Conservation (phyloP, 2,329 filamentous ascomycete species). For the Aspergillus tubingensis region DNA sequence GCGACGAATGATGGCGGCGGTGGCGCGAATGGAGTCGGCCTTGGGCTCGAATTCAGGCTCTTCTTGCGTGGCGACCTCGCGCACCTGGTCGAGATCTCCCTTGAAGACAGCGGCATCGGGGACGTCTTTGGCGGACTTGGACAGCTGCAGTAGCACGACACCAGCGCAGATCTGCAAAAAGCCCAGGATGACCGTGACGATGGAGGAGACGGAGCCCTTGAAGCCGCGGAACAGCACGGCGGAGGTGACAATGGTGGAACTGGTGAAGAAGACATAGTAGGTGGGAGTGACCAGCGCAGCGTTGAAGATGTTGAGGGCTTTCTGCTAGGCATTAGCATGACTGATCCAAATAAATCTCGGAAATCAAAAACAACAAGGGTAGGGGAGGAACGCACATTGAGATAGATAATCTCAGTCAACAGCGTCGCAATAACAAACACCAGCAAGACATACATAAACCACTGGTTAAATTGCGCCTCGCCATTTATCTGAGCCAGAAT, state of each 20-base stretch:
- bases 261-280: constrained; percentile 98
- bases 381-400: constrained; percentile 71
- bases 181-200: constrained; percentile 86
- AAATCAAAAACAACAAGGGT: not conserved
- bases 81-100: constrained; percentile 90
- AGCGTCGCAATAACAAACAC: constrained; percentile 90
- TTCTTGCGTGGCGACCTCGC: constrained; percentile 91
- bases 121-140: constrained; percentile 96
- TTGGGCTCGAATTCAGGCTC: constrained; percentile 96
- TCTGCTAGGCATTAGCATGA: constrained; percentile 56
- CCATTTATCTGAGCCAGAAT: constrained; percentile 85
- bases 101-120: constrained; percentile 90
- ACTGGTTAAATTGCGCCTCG: constrained; percentile 88
- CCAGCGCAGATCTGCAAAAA: constrained; percentile 93
- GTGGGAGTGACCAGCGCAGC: constrained; percentile 95
- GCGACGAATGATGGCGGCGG: constrained; percentile 82
- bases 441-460: constrained; percentile 91
- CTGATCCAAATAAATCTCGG: not conserved
- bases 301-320: constrained; percentile 97
- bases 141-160: constrained; percentile 90
- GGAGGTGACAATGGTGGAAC: constrained; percentile 89
- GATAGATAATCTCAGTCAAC: constrained; percentile 88
- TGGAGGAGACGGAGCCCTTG: constrained; percentile 77
- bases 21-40: constrained; percentile 89
- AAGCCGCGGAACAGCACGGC: constrained; percentile 91